phyloP scores from a whole-genome alignment of 2,329 filamentous ascomycete species.

The Penicillium sp. region DNA sequence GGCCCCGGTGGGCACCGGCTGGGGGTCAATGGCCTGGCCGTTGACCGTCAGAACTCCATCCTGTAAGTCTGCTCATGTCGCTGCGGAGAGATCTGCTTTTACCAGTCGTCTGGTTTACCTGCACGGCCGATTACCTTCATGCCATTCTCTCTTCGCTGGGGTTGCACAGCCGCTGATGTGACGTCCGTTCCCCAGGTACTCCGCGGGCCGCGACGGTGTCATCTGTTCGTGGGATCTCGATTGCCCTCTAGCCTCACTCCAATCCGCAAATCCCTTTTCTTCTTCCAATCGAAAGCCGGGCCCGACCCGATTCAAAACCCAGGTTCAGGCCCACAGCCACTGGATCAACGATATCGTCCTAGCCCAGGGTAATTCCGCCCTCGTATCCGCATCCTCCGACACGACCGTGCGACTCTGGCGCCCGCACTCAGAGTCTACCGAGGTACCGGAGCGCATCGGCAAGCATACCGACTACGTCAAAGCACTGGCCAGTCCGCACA shows the following conservation, averaged over 20 bases:
- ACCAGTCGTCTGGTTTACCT: not conserved
- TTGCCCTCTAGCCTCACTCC: slow-evolving; percentile 32
- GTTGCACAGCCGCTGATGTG: slow-evolving; percentile 20
- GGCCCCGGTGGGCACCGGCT: slow-evolving; percentile 80
- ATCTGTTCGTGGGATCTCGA: slow-evolving; percentile 89
- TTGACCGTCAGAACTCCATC: slow-evolving; percentile 76
- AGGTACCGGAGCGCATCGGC: slow-evolving; percentile 74
- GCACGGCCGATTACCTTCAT: not conserved
- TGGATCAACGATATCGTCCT: slow-evolving; percentile 93
- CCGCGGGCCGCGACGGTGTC: slow-evolving; percentile 88
- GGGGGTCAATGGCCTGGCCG: slow-evolving; percentile 88
- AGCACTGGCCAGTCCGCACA: slow-evolving; percentile 72
- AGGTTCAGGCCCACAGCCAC: slow-evolving; percentile 80
- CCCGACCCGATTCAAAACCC: slow-evolving; percentile 53
- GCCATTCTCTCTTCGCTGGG: slow-evolving; percentile 4
- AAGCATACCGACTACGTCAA: slow-evolving; percentile 96
- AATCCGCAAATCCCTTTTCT: slow-evolving; percentile 20
- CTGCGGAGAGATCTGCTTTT: not conserved
- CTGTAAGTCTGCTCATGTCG: slow-evolving; percentile 58
- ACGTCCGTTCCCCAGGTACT: slow-evolving; percentile 61
- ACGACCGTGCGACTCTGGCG: slow-evolving; percentile 90
- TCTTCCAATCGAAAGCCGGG: slow-evolving; percentile 24
- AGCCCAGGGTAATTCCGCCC: slow-evolving; percentile 67
- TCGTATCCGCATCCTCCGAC: slow-evolving; percentile 90
- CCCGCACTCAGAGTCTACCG: slow-evolving; percentile 58